A percentile compares a stretch with the other conserved stretches of the same genome.
Conservation (phyloP, 306 rosid genomes). For the Vigna hirtella region DNA sequence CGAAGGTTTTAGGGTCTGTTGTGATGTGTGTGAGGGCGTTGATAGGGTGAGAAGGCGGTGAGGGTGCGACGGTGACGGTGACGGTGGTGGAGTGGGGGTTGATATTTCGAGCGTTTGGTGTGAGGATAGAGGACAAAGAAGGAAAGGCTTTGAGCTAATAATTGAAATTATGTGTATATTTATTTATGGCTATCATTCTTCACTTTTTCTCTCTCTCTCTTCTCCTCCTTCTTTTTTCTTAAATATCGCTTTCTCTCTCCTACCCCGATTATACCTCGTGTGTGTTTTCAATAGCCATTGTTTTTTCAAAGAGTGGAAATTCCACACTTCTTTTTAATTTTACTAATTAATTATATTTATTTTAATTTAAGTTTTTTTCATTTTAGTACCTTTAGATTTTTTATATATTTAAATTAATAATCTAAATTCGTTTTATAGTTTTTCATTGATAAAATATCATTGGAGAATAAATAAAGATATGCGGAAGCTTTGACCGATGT, state of each 20-base stretch:
- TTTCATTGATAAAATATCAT: no score
- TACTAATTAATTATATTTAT: neutral
- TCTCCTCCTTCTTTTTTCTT: neutral
- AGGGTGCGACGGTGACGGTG: neutral
- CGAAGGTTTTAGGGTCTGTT: neutral
- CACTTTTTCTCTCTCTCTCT: neutral
- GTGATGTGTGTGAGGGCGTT: neutral
- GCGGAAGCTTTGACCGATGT: neutral
- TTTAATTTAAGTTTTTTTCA: no score
- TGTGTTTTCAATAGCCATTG: neutral
- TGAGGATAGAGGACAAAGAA: neutral
- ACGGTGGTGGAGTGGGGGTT: neutral
- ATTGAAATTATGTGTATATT: slow-evolving; percentile 28
- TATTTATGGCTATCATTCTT: slow-evolving; percentile 17
- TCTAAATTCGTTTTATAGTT: no score
- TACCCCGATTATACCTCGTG: slow-evolving; percentile 34
- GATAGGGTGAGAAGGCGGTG: neutral
- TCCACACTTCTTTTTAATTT: neutral
- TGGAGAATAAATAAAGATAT: neutral
- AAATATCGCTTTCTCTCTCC: slow-evolving; percentile 43
- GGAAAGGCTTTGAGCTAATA: slow-evolving; percentile 26
- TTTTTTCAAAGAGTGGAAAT: neutral
- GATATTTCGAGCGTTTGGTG: neutral
- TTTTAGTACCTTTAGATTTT: no score
- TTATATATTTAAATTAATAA: no score